Base-by-base conservation (phyloP, 2,329 filamentous ascomycete genomes). In the Colletotrichum endophyticum region DNA sequence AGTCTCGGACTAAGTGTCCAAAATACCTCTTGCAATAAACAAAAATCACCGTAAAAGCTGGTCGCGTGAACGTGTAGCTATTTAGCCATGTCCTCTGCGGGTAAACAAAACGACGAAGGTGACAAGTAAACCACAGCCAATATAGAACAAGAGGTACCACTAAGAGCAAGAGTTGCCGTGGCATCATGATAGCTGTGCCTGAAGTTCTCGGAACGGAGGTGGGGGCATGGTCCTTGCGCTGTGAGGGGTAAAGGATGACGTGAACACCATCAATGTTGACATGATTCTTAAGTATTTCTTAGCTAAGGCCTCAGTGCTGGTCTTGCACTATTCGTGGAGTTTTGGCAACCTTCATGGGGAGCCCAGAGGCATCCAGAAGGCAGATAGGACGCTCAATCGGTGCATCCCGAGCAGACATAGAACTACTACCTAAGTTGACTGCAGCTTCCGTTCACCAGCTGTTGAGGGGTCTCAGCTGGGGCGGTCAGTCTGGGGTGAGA, bases 211-310 rank as follows among this genome's bases (percentile, higher is more conserved):
- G 39, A 44, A 44, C n/a, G 25, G 30, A 36, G n/a, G 72, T 70
- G 69, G 70, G 69, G 57, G 59, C 19, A 9, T 68, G 22, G 39
- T 69, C 57, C 70, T 49, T 68, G 70, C 76, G 56, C 62, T 77
- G 71, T 78, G 77, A 78, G 77, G 75, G 75, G 77, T 78, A 78
- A 36, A n/a, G 49, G 56, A 78, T 78, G 75, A 78, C 75, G 77
- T 78, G 75, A 77, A 77, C 56, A 56, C 34, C 22, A 7, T 25
- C 8, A 25, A 44, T n/a, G 8, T 39, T 61, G 53, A 70, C 53
- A 53, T 68, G 53, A 61, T 69, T 15, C 15, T 30, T 11, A 25
- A 44, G 39, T 44, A 44, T 44, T 9, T 44, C 8, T 44, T 44
- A 44, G 39, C 39, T n/a, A n/a, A 44, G 39, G 39, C 39, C 2